Base-by-base conservation (phyloP, 2,329 filamentous ascomycete species). In the Didymella arachidicola region DNA sequence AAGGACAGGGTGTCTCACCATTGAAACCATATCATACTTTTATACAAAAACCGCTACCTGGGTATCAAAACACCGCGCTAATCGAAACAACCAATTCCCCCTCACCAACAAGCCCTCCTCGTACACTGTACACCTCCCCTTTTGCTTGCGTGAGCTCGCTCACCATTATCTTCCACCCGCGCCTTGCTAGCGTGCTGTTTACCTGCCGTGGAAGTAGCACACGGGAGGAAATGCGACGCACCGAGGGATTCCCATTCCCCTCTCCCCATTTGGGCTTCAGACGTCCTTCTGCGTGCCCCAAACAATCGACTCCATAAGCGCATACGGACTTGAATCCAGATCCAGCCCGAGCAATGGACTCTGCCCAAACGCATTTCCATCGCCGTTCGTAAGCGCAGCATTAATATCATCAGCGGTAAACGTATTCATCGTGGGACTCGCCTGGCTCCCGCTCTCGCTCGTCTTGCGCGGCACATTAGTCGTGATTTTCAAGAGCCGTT, bases 271-370 rank as follows among this genome's bases (percentile, higher is more conserved):
- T 10, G 4, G 7, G 12, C 27, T 53, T 72, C 65, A 73, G 53
- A 63, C 67, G 11, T 70, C 68, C 57, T 72, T 77, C 53, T 72
- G 70, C n/a, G 65, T 62, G 18, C 78, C 78, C 78, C 78, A 79
- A 11, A 83, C 73, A 47, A 83, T 83, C 5, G 75, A 79, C 60
- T 83, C 81, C 72, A 82, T 77, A 4, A 82, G 74, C 18, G 79
- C 79, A 66, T 83, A 82, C 7, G 81, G 81, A 25, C 75, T 79
- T 8, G 77, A 73, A 42, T 82, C 80, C 30, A 80, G 65, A 54
- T 79, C 76, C 57, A 76, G 44, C 11, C 67, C 74, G 47, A 77
- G 49, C 11, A 78, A 53, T n/a, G 77, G 77, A 16, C 70, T 73
- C 45, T 77, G 72, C 14, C 65, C 69, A 44, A 77, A 62, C 26